Base-by-base conservation (phyloP, 106 monocot species). In the Platanthera zijinensis region DNA sequence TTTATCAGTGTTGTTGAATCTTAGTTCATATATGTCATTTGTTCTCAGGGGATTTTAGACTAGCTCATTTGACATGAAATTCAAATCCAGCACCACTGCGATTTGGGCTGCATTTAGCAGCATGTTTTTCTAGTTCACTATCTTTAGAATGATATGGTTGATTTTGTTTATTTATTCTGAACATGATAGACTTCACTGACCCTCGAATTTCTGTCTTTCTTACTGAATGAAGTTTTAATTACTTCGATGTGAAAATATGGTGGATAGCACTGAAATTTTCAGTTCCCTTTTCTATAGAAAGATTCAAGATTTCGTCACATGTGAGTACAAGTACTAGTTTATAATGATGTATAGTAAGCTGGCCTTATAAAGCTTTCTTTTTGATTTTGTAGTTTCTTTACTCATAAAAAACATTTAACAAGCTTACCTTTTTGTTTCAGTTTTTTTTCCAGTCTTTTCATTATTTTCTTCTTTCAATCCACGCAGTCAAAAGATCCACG, bases 401-500 rank as follows among this genome's bases (percentile, higher is more conserved):
- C 21, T 61, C 59, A 61, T 61, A 61, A 5, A n/a, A 61, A 61
- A 21, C 59, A 61, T 61, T 61, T 61, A 0, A 5, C 59, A n/a
- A 19, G n/a, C 59, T 61, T 61, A 61, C n/a, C 21, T 61, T 61
- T 7, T 18, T 3, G 19, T 7, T 61, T 61, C 5, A 61, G 59
- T 19, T 61, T 61, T 61, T 61, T 57, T 56, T 56, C 10, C 56
- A 9, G 12, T 66, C 18, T 30, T 28, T 66, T 25, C 10, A 66
- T 10, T 32, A 32, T 10, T 32, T 66, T 61, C 59, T 61, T 66
- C 6, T 30, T 74, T 78, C 39, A 30, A 59, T 62, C 12, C 28
- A 19, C 86, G 79, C 97, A 97, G 97, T 94, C 97, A 77, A 97
- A 94, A 83, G 97, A 97, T 83, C 91, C 91, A 57, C 80, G 97